Percentiles rank a stretch among this genome's conserved stretches.
phyloP scores from a whole-genome alignment of 495 filamentous ascomycete genomes.

The Saxispiralis lemnorum region DNA sequence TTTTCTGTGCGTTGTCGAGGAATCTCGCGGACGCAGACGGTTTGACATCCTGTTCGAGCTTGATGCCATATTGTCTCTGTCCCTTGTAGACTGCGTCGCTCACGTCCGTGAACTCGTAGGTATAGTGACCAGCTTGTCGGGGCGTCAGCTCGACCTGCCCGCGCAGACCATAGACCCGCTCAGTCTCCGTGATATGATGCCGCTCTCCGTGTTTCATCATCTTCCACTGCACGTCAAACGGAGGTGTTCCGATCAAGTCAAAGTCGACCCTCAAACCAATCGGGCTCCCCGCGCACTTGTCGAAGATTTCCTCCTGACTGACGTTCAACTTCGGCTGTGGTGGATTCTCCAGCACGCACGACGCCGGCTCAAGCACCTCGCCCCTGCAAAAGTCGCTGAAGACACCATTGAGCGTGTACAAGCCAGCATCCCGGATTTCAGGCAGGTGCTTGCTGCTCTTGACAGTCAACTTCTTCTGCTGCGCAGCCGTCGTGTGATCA shows the following conservation, averaged over 20 bases:
- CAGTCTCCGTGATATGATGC: conserved; percentile 30
- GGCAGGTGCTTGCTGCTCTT: conserved; percentile 34
- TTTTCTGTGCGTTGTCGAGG: conserved; percentile 31
- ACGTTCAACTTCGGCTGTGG: conserved; percentile 66
- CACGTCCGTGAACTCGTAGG: conserved; percentile 65
- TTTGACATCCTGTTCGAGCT: conserved; percentile 80
- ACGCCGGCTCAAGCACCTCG: conserved; percentile 78
- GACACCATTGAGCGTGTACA: conserved; percentile 68
- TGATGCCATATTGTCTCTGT: conserved; percentile 34
- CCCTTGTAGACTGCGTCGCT: conserved; percentile 63
- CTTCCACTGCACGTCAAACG: conserved; percentile 61
- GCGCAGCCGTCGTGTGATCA: conserved; percentile 38
- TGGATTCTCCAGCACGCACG: conserved; percentile 76
- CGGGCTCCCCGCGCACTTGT: conserved; percentile 85
- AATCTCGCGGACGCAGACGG: conserved; percentile 72
- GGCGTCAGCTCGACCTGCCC: conserved; percentile 76
- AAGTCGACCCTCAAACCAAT: conserved; percentile 76
- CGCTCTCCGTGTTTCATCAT: conserved; percentile 41
- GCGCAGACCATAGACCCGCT: conserved; percentile 46
- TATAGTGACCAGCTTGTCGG: conserved; percentile 60
- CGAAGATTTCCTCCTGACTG: conserved; percentile 59
- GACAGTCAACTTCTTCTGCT: conserved; percentile 34
- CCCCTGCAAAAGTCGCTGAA: conserved; percentile 65
- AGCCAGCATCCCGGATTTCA: conserved; percentile 53
- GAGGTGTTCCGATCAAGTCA: conserved; percentile 76